Evolutionary conservation across 1,284 basidiomycete genomes (phyloP).

Genomic region (Rhodotorula sp.): DNA sequence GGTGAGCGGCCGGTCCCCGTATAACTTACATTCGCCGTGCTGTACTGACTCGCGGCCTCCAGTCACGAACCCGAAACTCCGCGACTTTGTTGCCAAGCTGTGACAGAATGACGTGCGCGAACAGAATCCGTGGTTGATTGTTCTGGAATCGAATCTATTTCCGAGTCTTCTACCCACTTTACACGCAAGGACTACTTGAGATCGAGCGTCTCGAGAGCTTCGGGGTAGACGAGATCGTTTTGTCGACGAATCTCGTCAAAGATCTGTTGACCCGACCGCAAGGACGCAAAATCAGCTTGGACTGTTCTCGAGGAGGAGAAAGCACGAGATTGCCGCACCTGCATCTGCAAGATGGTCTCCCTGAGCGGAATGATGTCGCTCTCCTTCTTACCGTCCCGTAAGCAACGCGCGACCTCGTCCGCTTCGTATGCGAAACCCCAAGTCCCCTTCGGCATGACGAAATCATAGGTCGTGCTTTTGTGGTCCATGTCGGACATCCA

Average conservation of each 20-base stretch:
- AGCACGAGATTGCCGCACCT: slow-evolving; percentile 39
- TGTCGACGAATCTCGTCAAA: slow-evolving; percentile 50
- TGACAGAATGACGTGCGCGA: background rate
- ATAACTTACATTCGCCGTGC: background rate
- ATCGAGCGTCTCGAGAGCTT: slow-evolving; percentile 47
- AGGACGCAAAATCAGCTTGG: background rate
- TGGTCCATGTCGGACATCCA: slow-evolving; percentile 2
- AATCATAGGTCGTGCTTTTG: slow-evolving; percentile 21
- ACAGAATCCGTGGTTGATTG: background rate
- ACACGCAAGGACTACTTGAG: too few species aligned
- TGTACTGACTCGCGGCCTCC: background rate
- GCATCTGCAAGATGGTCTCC: slow-evolving; percentile 48
- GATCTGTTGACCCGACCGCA: slow-evolving; percentile 31
- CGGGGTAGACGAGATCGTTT: slow-evolving; percentile 47
- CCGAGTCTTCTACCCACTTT: too few species aligned
- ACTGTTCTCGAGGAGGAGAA: too few species aligned
- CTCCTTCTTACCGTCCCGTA: slow-evolving; percentile 47
- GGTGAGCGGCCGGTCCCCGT: background rate
- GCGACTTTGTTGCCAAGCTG: background rate
- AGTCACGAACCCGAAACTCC: background rate
- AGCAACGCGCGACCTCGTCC: slow-evolving; percentile 50
- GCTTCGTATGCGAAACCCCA: slow-evolving; percentile 50
- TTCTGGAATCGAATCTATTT: background rate
- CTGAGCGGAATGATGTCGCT: slow-evolving; percentile 45
- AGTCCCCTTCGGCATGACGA: slow-evolving; percentile 20